A percentile compares a stretch with the other conserved stretches of the same genome.
These are phyloP conservation scores for Solanum raphanifolium DNA, from an alignment of 257 asterid species.

Conservation along the genomic window DNA sequence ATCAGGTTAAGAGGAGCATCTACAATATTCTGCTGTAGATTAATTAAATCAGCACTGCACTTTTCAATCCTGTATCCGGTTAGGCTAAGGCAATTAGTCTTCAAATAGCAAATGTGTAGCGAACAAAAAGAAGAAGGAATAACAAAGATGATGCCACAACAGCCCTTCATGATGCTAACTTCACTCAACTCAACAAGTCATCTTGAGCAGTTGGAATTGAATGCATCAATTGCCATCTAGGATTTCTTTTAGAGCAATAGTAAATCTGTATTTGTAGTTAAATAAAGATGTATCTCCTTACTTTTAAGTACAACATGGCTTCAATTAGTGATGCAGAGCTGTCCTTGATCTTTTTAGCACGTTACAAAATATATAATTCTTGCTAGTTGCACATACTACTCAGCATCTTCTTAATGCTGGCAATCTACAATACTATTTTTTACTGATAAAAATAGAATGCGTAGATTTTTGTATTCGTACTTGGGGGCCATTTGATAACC, in stretches of 20 bases:
- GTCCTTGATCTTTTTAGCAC: background rate
- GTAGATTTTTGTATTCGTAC: background rate
- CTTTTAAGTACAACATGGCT: background rate
- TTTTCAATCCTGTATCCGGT: background rate
- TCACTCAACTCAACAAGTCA: background rate
- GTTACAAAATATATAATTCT: background rate
- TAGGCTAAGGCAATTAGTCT: background rate
- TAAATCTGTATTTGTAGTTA: background rate
- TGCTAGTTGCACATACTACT: background rate
- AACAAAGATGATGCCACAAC: background rate
- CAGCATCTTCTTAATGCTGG: background rate
- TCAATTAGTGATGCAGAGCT: background rate
- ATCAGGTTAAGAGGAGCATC: background rate
- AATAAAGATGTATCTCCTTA: background rate
- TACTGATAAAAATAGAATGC: background rate
- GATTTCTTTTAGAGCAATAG: background rate
- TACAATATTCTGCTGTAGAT: background rate
- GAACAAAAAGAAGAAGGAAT: background rate
- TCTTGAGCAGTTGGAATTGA: background rate
- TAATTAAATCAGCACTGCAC: background rate
- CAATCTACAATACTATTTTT: background rate
- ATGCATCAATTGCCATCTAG: background rate
- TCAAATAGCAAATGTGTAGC: background rate
- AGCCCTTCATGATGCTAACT: background rate
- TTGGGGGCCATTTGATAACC: background rate